Base-by-base conservation (phyloP, 2,329 filamentous ascomycete genomes). In the Penicillium rolfsii region DNA sequence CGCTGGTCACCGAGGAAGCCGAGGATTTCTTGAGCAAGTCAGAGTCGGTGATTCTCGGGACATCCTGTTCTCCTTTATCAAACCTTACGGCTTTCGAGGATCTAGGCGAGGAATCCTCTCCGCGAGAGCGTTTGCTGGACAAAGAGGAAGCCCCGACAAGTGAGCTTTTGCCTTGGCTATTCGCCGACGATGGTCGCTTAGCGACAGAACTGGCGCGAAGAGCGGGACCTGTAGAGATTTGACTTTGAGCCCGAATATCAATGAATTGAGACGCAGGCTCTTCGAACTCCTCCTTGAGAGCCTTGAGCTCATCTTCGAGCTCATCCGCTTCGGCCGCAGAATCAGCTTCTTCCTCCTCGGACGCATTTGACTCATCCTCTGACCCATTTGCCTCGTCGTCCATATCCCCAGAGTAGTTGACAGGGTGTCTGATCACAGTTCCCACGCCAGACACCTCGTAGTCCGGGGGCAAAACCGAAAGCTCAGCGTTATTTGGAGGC, bases 221-320 rank as follows among this genome's bases (percentile, higher is more conserved):
- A 5, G 64, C 35, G 24, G 53, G 60, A 3, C 62, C 63, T 43
- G 49, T 38, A 5, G 52, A 16, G 19, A 38, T 50, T 35, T 57
- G 60, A 19, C 24, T 58, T 45, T 68, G 66, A 36, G 55, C 64
- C 6, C 58, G 58, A 40, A 64, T 66, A 52, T 69, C 63, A 30
- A 67, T 53, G 22, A 69, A 63, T 12, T 68, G 65, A 41, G 67
- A 64, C 5, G 26, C 54, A 38, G 65, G 55, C 28, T 64, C 67
- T 48, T 74, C 73, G 59, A 79, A 77, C 43, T 83, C 80, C 5
- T 79, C 73, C 41, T 75, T 73, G 1, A 83, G 67, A 28, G 77
- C 76, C 49, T 79, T 73, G n/a, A 83, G 71, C 58, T 84, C 81
- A 28, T 81, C 75, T 12, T 72, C 71, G 3, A 81, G 62, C 57